Base-by-base conservation (phyloP, 768 basidiomycete genomes). In the Xerocomellus intermedius region DNA sequence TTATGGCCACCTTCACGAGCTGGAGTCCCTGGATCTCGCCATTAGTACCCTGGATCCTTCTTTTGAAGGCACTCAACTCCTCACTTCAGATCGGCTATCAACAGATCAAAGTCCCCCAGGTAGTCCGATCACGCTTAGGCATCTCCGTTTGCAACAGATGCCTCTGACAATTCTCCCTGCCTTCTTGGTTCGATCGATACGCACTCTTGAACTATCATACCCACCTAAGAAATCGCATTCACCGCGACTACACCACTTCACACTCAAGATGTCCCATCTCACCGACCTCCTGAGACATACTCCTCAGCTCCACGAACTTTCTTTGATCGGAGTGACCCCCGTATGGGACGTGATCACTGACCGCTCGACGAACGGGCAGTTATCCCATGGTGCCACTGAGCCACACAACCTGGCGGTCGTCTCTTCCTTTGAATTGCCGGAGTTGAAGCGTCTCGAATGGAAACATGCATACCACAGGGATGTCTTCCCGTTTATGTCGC, bases 361-460 rank as follows among this genome's bases (percentile, higher is more conserved):
- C 19, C 44, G 44, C 22, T 30, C 52, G 19, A 56, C 57, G 53
- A 41, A 64, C 46, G 61, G 50, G 21, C 56, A 57, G 26, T 26
- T 47, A 50, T 39, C 50, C 13, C 39, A 55, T 19, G 53, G 44
- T 48, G 8, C 42, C 43, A 51, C 45, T 35, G 58, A 59, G 35
- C 43, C 44, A 47, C 54, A 28, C 37, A 42, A 48, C 19, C 48
- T 22, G n/a, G 37, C 36, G 6, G 49, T 63, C 37, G 56, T 52
- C 17, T 46, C 57, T 30, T 59, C 72, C 28, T 57, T 77, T 48
- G 66, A 65, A 48, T 71, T 83, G 33, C 64, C 61, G 5, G 69
- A 72, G 52, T 63, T 83, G 52, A 77, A 71, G 48, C 65, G 58
- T n/a, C 62, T 83, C 42, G 76, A 78, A 32, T 82, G 80, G 79